Conservation (phyloP, 495 filamentous ascomycete species). For the Mytilinidion resinicola region DNA sequence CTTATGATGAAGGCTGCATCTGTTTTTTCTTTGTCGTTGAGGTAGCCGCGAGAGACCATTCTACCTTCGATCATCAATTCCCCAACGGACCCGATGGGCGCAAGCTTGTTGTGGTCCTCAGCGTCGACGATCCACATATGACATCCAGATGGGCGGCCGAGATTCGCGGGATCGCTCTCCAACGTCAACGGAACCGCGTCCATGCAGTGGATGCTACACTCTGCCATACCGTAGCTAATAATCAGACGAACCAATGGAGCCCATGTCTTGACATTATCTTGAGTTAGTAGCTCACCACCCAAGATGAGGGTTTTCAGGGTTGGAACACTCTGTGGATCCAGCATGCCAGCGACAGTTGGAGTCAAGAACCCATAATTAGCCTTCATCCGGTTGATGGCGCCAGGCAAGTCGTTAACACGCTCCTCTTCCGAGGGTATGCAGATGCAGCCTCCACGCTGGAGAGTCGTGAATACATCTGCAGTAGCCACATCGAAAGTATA, state of each 20-base stretch:
- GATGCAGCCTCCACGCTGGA: conserved; percentile 31
- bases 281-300: conserved; percentile 1
- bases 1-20: conserved; percentile 41
- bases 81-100: conserved; percentile 39
- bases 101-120: conserved; percentile 28
- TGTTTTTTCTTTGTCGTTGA: conserved; percentile 30
- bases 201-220: conserved; percentile 6
- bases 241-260: background rate
- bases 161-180: conserved; percentile 4
- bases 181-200: background rate
- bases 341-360: conserved; percentile 8
- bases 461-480: conserved; percentile 14
- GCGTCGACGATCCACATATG: conserved; percentile 38
- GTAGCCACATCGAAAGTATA: conserved; percentile 12
- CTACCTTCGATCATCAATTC: conserved; percentile 37
- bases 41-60: conserved; percentile 17
- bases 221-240: conserved; percentile 1
- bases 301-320: conserved; percentile 6
- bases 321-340: conserved; percentile 6
- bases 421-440: conserved; percentile 37
- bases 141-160: conserved; percentile 12
- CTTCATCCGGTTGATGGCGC: conserved; percentile 11
- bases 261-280: conserved; percentile 2
- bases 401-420: conserved; percentile 22
- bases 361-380: conserved; percentile 27